These are phyloP conservation scores for Colletotrichum liaoningense DNA, from an alignment of 2,329 filamentous ascomycete genomes.

Conservation along the genomic window DNA sequence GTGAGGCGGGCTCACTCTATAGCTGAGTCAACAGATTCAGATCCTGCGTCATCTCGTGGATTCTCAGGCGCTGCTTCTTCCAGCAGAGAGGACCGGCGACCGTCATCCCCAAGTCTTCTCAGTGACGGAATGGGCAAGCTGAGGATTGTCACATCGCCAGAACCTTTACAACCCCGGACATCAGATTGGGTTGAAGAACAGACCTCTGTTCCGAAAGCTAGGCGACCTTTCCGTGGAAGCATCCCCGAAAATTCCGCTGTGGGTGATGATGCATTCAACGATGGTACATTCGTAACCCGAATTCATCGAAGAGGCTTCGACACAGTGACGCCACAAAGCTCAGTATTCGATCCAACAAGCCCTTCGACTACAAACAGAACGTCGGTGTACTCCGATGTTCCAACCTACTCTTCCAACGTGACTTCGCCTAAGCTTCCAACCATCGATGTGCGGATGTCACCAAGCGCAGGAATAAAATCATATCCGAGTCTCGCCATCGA, in stretches of 20 bases:
- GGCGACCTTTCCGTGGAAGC: not conserved
- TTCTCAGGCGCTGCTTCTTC: not conserved
- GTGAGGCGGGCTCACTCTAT: not conserved
- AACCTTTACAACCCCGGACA: not conserved
- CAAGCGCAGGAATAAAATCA: constrained; percentile 1
- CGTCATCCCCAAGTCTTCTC: constrained; percentile 14
- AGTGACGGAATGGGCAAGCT: constrained; percentile 11
- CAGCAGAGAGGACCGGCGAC: not conserved
- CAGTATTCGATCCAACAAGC: constrained; percentile 19
- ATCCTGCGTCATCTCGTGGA: not conserved
- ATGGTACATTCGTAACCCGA: not conserved
- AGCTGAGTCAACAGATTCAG: not conserved
- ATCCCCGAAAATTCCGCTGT: constrained; percentile 22
- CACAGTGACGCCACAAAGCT: constrained; percentile 11
- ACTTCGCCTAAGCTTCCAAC: not conserved
- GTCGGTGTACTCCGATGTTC: constrained; percentile 23
- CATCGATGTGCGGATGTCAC: constrained; percentile 12
- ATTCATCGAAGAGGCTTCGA: not conserved
- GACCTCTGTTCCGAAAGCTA: not conserved
- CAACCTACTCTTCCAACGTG: not conserved
- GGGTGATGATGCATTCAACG: not conserved
- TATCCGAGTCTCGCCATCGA: not conserved
- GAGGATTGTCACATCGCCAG: not conserved
- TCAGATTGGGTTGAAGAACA: constrained; percentile 25
- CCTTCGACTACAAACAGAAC: constrained; percentile 31